Evolutionary conservation across 2,329 filamentous ascomycete species (phyloP), one percentile per base, ranked within the genome.

Genomic region (Aspergillus sp.): DNA sequence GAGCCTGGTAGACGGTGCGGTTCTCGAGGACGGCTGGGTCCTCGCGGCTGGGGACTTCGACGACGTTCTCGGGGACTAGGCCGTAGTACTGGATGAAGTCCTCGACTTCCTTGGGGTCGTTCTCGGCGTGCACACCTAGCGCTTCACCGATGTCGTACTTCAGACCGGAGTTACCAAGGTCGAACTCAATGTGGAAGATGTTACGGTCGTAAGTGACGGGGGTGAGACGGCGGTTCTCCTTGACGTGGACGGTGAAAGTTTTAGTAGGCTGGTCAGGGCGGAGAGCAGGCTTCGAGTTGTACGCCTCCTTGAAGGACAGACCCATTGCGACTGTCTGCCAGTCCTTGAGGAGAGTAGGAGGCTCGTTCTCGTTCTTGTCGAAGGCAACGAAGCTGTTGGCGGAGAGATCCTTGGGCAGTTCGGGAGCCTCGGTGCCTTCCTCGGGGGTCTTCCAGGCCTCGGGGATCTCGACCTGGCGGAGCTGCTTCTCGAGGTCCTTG

Each of bases 101-200:
- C 56, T 83, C 74, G 50, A 97, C 85, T 52, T 93, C 80, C 41
- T 76, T 73, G 42, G 84, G 78, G 67, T 97, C 85, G 70, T 98
- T 98, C 72, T 97, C 88, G 5, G 90, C 88, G 68, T 98, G 93
- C 53, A 98, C 90, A 56, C 93, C 93, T 15, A 98, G 84, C 42
- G 93, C 93, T 74, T 98, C 93, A 49, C 93, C 93, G 61, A 98
- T 97, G 66, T 95, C 88, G 74, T 98, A 98, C 38, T 82, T 95
- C 55, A 98, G 82, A 35, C 90, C 91, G 30, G 91, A 95, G 61
- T 85, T 73, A 51, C 91, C 91, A 20, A 98, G 82, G 64, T 97
- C 93, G 62, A 98, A 98, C 72, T 98, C 93, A 53, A 98, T 97
- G 74, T 98, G 93, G 85, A 98, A 98, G 71, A 98, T 97, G 78